Evolutionary conservation across 2,329 filamentous ascomycete species (phyloP).

Genomic region (Sordariomycetes sp.): DNA sequence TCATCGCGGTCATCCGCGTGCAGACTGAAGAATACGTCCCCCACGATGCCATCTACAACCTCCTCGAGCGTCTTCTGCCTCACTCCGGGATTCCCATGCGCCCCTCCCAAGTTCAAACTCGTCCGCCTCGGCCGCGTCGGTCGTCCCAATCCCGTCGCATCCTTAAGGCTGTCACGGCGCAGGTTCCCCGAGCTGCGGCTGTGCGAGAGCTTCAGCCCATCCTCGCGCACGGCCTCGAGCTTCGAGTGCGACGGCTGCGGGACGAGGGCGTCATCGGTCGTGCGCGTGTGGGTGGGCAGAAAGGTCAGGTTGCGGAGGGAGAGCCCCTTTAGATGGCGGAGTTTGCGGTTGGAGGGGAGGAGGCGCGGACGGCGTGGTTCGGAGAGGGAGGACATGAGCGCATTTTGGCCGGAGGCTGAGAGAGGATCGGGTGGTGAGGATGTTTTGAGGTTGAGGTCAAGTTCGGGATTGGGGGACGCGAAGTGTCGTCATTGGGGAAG

Average conservation of each 20-base stretch:
- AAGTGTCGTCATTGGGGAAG: background rate
- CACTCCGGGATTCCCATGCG: slow-evolving; percentile 32
- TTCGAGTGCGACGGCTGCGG: slow-evolving; percentile 42
- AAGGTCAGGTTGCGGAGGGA: slow-evolving; percentile 81
- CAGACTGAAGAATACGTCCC: slow-evolving; percentile 83
- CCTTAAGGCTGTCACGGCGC: slow-evolving; percentile 17
- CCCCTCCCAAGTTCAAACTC: slow-evolving; percentile 33
- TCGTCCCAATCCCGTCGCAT: slow-evolving; percentile 5
- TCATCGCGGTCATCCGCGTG: slow-evolving; percentile 58
- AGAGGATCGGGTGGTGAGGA: slow-evolving; percentile 1
- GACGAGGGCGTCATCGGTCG: slow-evolving; percentile 63
- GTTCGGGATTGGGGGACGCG: background rate
- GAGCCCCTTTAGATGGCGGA: slow-evolving; percentile 80
- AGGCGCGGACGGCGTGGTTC: slow-evolving; percentile 38
- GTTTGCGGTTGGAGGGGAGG: slow-evolving; percentile 69
- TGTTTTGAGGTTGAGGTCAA: too few relatives aligned
- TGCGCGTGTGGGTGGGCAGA: slow-evolving; percentile 45
- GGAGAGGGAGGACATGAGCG: slow-evolving; percentile 23
- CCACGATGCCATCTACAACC: slow-evolving; percentile 61
- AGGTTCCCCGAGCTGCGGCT: slow-evolving; percentile 46
- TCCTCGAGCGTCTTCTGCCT: slow-evolving; percentile 71
- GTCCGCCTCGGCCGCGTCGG: slow-evolving; percentile 29
- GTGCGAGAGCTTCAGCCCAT: slow-evolving; percentile 37
- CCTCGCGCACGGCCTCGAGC: slow-evolving; percentile 40
- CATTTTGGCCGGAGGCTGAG: background rate